Evolutionary conservation across 2,329 filamentous ascomycete species (phyloP).

Genomic region (Curvularia spicifera): DNA sequence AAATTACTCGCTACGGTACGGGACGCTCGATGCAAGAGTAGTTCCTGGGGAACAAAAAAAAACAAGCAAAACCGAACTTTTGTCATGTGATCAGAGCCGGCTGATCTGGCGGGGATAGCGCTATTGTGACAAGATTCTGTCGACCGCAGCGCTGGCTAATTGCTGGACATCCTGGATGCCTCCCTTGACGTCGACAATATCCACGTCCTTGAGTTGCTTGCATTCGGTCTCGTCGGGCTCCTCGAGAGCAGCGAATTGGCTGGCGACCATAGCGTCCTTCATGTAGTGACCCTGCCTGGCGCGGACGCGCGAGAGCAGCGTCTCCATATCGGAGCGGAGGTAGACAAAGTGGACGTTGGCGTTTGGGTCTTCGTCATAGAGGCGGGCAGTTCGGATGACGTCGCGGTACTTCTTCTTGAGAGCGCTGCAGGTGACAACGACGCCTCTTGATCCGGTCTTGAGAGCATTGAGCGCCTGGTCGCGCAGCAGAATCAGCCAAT

Average conservation of each 20-base stretch:
- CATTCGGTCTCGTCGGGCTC: constrained; percentile 73
- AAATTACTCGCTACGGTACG: background rate
- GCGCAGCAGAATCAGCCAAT: constrained; percentile 74
- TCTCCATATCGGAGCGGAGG: constrained; percentile 76
- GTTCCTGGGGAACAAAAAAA: background rate
- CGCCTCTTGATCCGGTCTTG: constrained; percentile 57
- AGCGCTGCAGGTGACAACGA: constrained; percentile 95
- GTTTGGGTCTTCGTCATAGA: constrained; percentile 54
- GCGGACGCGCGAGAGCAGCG: constrained; percentile 76
- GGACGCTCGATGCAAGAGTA: background rate
- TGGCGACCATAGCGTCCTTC: constrained; percentile 93
- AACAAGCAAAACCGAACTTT: background rate
- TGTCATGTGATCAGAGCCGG: constrained; percentile 6
- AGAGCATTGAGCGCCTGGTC: constrained; percentile 52
- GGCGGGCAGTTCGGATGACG: constrained; percentile 58
- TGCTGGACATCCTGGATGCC: constrained; percentile 49
- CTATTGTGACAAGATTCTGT: constrained; percentile 36
- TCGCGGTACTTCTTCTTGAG: constrained; percentile 98
- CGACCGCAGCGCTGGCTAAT: constrained; percentile 50
- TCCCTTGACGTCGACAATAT: constrained; percentile 56
- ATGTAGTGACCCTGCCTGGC: constrained; percentile 87
- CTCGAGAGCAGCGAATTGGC: constrained; percentile 89
- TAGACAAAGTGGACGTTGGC: constrained; percentile 84
- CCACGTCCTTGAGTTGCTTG: constrained; percentile 52
- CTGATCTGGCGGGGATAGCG: background rate